Percentiles rank a stretch among this genome's conserved stretches.
These are phyloP conservation scores for Linderniella brevidens DNA, from an alignment of 257 asterid genomes.

Conservation along the genomic window DNA sequence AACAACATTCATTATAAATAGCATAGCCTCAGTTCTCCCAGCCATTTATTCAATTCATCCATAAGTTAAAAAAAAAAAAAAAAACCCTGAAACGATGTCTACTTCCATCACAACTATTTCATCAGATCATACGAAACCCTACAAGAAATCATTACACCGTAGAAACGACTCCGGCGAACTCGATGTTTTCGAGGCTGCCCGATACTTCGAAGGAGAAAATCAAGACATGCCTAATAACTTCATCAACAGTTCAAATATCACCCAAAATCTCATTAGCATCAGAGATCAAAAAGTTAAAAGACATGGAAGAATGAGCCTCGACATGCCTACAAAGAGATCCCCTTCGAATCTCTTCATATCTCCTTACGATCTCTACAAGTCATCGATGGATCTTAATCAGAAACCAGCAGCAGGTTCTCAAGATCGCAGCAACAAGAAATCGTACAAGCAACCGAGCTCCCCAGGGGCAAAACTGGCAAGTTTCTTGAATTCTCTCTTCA, in stretches of 20 bases:
- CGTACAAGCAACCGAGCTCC: background rate
- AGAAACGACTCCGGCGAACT: conserved; percentile 1
- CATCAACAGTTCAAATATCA: background rate
- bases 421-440: background rate
- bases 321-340: too few relatives aligned
- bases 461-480: conserved; percentile 1
- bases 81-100: too few relatives aligned
- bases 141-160: background rate
- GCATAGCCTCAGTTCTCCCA: too few relatives aligned
- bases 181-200: conserved; percentile 4
- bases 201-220: conserved; percentile 1
- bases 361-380: background rate
- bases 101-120: background rate
- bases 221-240: too few relatives aligned
- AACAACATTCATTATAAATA: too few relatives aligned
- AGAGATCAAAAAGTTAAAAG: background rate
- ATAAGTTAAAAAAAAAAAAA: too few relatives aligned
- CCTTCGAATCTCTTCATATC: background rate
- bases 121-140: background rate
- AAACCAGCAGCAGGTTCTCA: too few relatives aligned
- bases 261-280: background rate
- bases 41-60: too few relatives aligned
- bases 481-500: conserved; percentile 3
- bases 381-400: too few relatives aligned
- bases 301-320: background rate